Evolutionary conservation across 2,329 filamentous ascomycete species (phyloP).

Genomic region (Cladobotryum protrusum): DNA sequence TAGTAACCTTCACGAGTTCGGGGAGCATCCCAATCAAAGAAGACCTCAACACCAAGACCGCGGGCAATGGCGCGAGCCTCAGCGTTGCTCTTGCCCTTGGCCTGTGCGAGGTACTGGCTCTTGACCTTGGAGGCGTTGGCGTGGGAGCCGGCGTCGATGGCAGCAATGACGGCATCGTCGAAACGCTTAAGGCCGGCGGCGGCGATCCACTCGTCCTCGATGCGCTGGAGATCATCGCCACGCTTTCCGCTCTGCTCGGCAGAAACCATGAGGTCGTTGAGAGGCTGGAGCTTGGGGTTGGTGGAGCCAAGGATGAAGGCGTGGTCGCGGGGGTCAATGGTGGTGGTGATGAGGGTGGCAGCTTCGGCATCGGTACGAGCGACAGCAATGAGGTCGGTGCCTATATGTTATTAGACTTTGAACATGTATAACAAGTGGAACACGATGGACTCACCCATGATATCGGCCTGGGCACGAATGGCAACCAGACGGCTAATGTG

Average conservation of each 20-base stretch:
- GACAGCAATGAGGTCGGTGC: conserved; percentile 79
- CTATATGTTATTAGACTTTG: conserved; percentile 29
- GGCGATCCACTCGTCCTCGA: conserved; percentile 82
- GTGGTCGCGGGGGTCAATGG: conserved; percentile 93
- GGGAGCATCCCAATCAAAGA: conserved; percentile 93
- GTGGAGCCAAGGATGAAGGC: conserved; percentile 86
- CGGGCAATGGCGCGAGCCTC: conserved; percentile 79
- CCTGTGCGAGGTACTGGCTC: conserved; percentile 57
- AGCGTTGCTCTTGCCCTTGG: conserved; percentile 77
- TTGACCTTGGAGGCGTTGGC: conserved; percentile 65
- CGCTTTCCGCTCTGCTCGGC: conserved; percentile 77
- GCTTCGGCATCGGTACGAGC: conserved; percentile 97
- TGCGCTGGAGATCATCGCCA: conserved; percentile 75
- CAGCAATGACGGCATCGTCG: conserved; percentile 79
- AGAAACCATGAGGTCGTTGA: conserved; percentile 84
- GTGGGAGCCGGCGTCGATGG: conserved; percentile 64
- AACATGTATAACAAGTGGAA: neutral
- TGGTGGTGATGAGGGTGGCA: conserved; percentile 92
- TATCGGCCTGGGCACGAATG: conserved; percentile 95
- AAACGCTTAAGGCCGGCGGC: conserved; percentile 81
- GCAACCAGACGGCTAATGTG: conserved; percentile 97
- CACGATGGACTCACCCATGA: conserved; percentile 62
- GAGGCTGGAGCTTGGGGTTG: conserved; percentile 74
- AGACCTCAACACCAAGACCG: conserved; percentile 68
- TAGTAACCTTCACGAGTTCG: conserved; percentile 94